These are phyloP conservation scores for Vicia sativa DNA, from an alignment of 306 rosid species.

Conservation along the genomic window DNA sequence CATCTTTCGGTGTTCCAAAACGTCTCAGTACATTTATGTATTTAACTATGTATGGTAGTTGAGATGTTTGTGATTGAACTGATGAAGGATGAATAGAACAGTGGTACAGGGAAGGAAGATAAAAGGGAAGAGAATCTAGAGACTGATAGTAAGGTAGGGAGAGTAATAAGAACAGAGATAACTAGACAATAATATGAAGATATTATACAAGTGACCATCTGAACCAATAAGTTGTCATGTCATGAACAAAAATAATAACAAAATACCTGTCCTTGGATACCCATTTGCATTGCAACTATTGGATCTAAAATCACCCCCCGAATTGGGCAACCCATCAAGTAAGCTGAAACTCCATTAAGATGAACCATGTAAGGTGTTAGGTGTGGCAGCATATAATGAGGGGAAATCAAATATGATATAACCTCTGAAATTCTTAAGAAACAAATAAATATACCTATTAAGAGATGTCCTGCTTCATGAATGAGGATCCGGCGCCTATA, in stretches of 20 bases:
- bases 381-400: conserved; percentile 8
- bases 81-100: too few species aligned
- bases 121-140: too few species aligned
- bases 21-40: too few species aligned
- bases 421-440: conserved; percentile 25
- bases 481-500: conserved; percentile 74
- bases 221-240: too few species aligned
- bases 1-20: too few species aligned
- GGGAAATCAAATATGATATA: conserved; percentile 18
- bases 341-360: conserved; percentile 61
- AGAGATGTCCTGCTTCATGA: conserved; percentile 96
- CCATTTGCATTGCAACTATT: conserved; percentile 94
- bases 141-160: too few species aligned
- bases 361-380: conserved; percentile 30
- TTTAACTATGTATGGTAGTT: too few species aligned
- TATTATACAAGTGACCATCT: too few species aligned
- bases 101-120: too few species aligned
- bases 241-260: too few species aligned
- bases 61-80: too few species aligned
- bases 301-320: conserved; percentile 96
- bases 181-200: conserved; percentile 21
- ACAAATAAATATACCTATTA: conserved; percentile 54
- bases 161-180: conserved; percentile 9
- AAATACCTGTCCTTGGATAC: too few species aligned
- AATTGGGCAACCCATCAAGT: conserved; percentile 93